Evolutionary conservation across 2,329 filamentous ascomycete species (phyloP), one percentile per base, ranked within the genome.

Genomic region (Venturia effusa): DNA sequence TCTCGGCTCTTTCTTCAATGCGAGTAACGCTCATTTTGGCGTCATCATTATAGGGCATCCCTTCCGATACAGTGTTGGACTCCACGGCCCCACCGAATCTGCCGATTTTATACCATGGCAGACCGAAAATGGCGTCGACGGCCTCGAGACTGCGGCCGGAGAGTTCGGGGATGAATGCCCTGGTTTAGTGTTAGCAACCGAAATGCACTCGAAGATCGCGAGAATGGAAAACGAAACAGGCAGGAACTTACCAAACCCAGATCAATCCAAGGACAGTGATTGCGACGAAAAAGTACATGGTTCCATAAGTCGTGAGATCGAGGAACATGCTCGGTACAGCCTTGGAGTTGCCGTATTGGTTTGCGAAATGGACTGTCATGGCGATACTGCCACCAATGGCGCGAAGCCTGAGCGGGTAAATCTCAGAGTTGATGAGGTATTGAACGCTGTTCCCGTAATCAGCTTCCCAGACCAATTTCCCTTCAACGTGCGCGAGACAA

Each of bases 311-410:
- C 0, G 76, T 78, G 3, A 62, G 22, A 40, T 54, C 78, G 34
- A 92, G 78, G 55, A 92, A 82, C 88, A 92, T 90, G 67, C 85
- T 83, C 1, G 88, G 89, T 0, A 91, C 86, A 0, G 89, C 88
- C 41, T 89, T 86, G 0, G 84, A 82, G 76, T 89, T 91, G 32
- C 88, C 89, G 71, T 90, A 92, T 74, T 91, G 88, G 74, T 90
- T 90, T 66, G 83, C 86, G 71, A 92, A 92, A 74, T 92, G 88
- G 65, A 91, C 81, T 0, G 85, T 88, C 89, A 92, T 92, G 59
- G 87, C 84, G 70, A 88, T 80, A 0, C 84, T 88, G 0, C 87
- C 88, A 24, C 86, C 84, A 11, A 91, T 75, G 4, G 88, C 88
- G 64, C 89, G 84, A 61, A 92, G 85, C 3, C 88, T 83, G 11